A percentile compares a stretch with the other conserved stretches of the same genome.
Evolutionary conservation across 2,329 filamentous ascomycete species (phyloP).

Genomic region (Raffaelea arxii): DNA sequence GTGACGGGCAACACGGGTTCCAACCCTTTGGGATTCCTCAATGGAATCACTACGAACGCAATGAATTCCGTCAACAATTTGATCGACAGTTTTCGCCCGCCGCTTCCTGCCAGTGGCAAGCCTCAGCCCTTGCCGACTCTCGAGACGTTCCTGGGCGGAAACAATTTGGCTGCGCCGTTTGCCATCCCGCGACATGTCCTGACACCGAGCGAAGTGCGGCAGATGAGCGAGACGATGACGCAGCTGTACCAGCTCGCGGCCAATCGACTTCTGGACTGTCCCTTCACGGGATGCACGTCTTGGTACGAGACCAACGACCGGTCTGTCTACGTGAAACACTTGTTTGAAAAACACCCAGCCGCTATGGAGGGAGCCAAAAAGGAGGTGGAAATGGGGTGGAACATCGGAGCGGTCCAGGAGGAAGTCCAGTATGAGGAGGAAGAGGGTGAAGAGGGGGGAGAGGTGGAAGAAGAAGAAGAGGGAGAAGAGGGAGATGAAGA

Average conservation of each 20-base stretch:
- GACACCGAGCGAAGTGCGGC: slow-evolving; percentile 1
- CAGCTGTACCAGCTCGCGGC: slow-evolving; percentile 2
- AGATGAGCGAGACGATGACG: not conserved
- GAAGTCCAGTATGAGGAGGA: not conserved
- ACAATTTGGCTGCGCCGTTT: not conserved
- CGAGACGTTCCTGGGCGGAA: not conserved
- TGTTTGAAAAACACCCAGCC: not conserved
- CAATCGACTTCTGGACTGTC: not conserved
- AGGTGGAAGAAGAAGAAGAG: not conserved
- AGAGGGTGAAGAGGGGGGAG: not conserved
- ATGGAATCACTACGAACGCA: not conserved
- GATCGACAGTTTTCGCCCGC: too few relatives aligned
- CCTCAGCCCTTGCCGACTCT: not conserved
- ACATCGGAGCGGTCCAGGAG: not conserved
- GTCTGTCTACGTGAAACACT: not conserved
- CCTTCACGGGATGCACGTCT: not conserved
- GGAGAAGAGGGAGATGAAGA: not conserved
- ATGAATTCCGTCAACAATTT: not conserved
- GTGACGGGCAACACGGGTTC: not conserved
- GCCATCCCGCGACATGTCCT: not conserved
- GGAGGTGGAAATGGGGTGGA: not conserved
- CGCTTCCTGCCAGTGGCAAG: not conserved
- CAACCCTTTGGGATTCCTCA: not conserved
- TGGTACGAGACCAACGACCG: not conserved
- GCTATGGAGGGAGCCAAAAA: not conserved